A percentile compares a stretch with the other conserved stretches of the same genome.
Evolutionary conservation across 2,329 filamentous ascomycete species (phyloP).

Genomic region (Penicillium freii): DNA sequence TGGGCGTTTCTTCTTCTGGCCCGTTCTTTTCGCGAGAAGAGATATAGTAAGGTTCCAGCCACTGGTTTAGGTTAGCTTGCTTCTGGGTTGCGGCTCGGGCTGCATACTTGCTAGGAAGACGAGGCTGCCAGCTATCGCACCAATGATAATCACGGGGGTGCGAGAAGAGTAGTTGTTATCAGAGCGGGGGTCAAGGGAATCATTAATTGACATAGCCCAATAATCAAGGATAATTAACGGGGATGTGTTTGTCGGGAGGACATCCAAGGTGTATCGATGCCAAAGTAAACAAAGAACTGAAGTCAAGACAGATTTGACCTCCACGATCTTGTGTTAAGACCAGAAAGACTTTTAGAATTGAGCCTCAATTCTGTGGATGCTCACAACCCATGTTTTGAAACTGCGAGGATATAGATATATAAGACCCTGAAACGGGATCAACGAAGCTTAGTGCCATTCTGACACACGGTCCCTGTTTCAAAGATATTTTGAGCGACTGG

Average conservation of each 20-base stretch:
- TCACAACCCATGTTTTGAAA: background rate
- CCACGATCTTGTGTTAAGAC: background rate
- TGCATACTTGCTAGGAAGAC: slow-evolving; percentile 11
- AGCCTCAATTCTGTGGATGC: background rate
- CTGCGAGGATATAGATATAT: slow-evolving; percentile 16
- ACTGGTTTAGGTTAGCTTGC: slow-evolving; percentile 14
- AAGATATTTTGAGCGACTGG: slow-evolving; percentile 17
- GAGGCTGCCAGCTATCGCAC: slow-evolving; percentile 6
- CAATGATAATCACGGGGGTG: slow-evolving; percentile 5
- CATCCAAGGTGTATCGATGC: background rate
- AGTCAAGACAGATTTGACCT: background rate
- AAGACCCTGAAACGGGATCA: slow-evolving; percentile 5
- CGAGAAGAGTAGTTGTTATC: background rate
- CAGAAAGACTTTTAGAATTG: background rate
- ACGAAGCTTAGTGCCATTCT: slow-evolving; percentile 16
- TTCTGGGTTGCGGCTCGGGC: slow-evolving; percentile 10
- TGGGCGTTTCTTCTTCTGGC: slow-evolving; percentile 22
- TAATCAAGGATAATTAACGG: background rate
- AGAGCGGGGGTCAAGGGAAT: background rate
- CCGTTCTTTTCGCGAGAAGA: slow-evolving; percentile 27
- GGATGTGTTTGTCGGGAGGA: background rate
- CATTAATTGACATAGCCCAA: slow-evolving; percentile 6
- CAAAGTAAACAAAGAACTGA: background rate
- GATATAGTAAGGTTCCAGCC: slow-evolving; percentile 18
- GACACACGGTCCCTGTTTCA: slow-evolving; percentile 23